phyloP scores from a whole-genome alignment of 2,329 filamentous ascomycete genomes.

The Fusarium sarcochroum region DNA sequence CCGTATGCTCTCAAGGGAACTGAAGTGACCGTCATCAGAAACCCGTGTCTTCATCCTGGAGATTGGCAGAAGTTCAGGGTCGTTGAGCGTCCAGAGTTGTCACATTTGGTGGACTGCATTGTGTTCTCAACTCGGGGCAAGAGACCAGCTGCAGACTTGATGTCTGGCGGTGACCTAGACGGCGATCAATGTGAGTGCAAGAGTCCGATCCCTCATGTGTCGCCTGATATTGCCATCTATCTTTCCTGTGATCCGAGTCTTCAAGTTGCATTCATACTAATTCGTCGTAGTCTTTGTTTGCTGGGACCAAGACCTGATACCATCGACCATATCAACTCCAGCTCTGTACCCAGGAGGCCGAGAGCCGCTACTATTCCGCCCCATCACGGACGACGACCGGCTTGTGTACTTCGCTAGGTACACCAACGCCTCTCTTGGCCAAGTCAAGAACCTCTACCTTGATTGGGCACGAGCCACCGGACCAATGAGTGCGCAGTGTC shows the following conservation, averaged over 20 bases:
- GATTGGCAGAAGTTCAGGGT: conserved; percentile 20
- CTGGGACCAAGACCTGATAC: conserved; percentile 5
- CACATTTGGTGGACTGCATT: not conserved
- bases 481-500: conserved; percentile 6
- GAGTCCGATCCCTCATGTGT: too few relatives aligned
- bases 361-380: not conserved
- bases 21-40: conserved; percentile 9
- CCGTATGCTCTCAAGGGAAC: not conserved
- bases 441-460: conserved; percentile 15
- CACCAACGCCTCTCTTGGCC: not conserved
- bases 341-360: not conserved
- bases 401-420: conserved; percentile 3
- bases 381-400: conserved; percentile 4
- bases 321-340: conserved; percentile 1
- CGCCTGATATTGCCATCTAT: too few relatives aligned
- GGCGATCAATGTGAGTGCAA: conserved; percentile 15
- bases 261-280: too few relatives aligned
- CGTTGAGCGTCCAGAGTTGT: not conserved
- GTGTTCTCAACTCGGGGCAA: conserved; percentile 5
- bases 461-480: conserved; percentile 2
- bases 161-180: conserved; percentile 9
- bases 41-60: conserved; percentile 9
- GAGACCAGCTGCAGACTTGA: conserved; percentile 1
- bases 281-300: not conserved
- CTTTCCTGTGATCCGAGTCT: too few relatives aligned